Percentiles rank a stretch among this genome's conserved stretches.
phyloP scores from a whole-genome alignment of 1,284 basidiomycete genomes.

The Earliella scabrosa region DNA sequence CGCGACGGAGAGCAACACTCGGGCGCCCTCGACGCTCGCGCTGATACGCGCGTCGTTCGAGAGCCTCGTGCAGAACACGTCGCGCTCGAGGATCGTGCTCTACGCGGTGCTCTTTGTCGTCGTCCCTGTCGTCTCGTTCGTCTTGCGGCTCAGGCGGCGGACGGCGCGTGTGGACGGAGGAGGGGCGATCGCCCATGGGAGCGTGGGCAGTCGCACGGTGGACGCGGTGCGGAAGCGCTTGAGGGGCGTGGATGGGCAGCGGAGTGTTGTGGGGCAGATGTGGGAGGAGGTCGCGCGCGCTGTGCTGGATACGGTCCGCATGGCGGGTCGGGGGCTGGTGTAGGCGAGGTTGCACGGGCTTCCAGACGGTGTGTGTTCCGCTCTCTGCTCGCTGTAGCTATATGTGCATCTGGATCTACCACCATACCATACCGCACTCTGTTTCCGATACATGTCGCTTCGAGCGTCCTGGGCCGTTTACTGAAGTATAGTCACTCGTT shows the following conservation, averaged over 20 bases:
- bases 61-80: constrained; percentile 18
- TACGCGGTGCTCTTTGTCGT: constrained; percentile 61
- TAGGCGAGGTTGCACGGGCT: constrained; percentile 33
- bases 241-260: constrained; percentile 43
- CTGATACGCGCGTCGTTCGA: constrained; percentile 33
- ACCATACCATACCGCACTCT: no score
- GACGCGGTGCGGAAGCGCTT: constrained; percentile 63
- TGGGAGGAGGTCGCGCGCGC: constrained; percentile 62
- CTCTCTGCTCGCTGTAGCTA: no score
- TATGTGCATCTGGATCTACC: no score
- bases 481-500: no score
- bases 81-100: constrained; percentile 45
- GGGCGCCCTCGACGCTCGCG: constrained; percentile 31
- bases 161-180: constrained; percentile 23
- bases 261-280: constrained; percentile 42
- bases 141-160: constrained; percentile 52
- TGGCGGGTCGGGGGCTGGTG: constrained; percentile 78
- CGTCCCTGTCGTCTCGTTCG: constrained; percentile 63
- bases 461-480: no score
- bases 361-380: no score
- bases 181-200: constrained; percentile 2
- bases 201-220: constrained; percentile 43
- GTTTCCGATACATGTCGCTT: no score
- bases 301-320: constrained; percentile 68
- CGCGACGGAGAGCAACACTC: constrained; percentile 8